These are phyloP conservation scores for Rhododendron ferrugineum DNA, from an alignment of 148 eudicot genomes.

Conservation along the genomic window DNA sequence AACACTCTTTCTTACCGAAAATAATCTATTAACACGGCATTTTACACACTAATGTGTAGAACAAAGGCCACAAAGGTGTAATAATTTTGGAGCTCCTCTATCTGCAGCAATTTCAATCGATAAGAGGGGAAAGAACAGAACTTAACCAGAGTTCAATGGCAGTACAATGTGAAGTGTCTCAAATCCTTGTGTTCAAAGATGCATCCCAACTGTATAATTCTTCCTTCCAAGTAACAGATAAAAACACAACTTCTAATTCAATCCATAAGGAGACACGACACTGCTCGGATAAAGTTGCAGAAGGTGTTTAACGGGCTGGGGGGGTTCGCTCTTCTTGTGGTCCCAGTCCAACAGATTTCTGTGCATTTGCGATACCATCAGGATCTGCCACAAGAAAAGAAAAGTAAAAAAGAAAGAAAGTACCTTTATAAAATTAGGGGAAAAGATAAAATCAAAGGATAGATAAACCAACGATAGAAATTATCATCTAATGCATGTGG, in stretches of 20 bases:
- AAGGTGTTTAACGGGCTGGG: slow-evolving; percentile 42
- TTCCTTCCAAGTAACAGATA: background rate
- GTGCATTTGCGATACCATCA: slow-evolving; percentile 87
- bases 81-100: no score
- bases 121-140: no score
- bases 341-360: slow-evolving; percentile 85
- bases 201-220: background rate
- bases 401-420: background rate
- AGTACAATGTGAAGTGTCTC: background rate
- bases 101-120: no score
- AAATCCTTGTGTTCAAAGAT: background rate
- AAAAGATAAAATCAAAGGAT: background rate
- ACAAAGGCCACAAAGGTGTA: no score
- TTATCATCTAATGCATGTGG: background rate
- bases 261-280: background rate
- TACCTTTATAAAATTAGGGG: background rate
- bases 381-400: slow-evolving; percentile 50
- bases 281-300: background rate
- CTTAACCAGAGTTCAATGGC: background rate
- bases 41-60: no score
- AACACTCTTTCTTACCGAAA: no score
- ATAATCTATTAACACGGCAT: no score
- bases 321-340: slow-evolving; percentile 85
- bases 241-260: background rate
- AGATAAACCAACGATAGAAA: background rate